Evolutionary conservation across 305 asterid genomes (phyloP).

Genomic region (Fraxinus greggii): DNA sequence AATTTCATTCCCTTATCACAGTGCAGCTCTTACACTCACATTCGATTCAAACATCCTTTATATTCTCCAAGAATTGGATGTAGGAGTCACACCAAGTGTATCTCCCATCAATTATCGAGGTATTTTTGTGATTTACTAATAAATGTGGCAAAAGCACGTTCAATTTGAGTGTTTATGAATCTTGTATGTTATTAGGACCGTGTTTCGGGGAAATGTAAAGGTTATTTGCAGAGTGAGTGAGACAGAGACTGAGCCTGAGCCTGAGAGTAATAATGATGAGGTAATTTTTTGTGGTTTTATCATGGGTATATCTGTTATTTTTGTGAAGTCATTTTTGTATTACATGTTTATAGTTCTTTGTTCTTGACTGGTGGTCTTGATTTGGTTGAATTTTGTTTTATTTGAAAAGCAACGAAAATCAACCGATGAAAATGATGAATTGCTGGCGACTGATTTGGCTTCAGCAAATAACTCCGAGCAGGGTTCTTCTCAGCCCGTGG

Average conservation of each 20-base stretch:
- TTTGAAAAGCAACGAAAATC: constrained; percentile 46
- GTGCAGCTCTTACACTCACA: constrained; percentile 44
- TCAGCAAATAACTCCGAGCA: constrained; percentile 29
- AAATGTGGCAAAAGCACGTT: background rate
- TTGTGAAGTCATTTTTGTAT: background rate
- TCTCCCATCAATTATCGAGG: constrained; percentile 48
- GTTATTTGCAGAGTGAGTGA: constrained; percentile 53
- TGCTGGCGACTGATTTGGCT: constrained; percentile 35
- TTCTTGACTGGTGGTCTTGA: background rate
- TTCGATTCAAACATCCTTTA: constrained; percentile 34
- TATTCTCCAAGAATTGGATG: constrained; percentile 32
- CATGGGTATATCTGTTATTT: background rate
- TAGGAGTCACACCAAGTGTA: constrained; percentile 31
- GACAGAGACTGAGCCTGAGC: constrained; percentile 58
- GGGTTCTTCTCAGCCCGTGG: constrained; percentile 32
- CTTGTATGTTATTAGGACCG: constrained; percentile 17
- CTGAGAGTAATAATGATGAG: constrained; percentile 59
- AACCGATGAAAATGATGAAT: constrained; percentile 40
- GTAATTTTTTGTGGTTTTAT: constrained; percentile 29
- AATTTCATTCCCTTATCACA: constrained; percentile 47
- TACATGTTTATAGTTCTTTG: background rate
- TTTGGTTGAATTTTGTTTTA: constrained; percentile 4
- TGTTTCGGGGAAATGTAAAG: constrained; percentile 39
- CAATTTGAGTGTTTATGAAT: constrained; percentile 4
- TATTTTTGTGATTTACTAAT: constrained; percentile 19